Base-by-base conservation (phyloP, 306 rosid genomes). In the Glycyrrhiza uralensis region DNA sequence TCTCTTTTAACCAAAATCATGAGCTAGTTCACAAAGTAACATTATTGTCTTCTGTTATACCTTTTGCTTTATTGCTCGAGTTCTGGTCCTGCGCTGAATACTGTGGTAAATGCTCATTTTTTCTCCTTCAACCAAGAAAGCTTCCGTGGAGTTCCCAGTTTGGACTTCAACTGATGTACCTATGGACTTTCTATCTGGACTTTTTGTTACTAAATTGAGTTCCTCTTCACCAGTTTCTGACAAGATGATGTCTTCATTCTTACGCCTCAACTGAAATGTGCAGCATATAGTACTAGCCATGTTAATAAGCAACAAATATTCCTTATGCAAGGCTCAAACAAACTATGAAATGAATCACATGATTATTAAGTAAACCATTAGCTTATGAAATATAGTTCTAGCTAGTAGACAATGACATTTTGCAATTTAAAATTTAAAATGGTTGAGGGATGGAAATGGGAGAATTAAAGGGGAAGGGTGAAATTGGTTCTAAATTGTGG, bases 141-240 rank as follows among this genome's bases (percentile, higher is more conserved):
- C 83, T 70, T 84, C 89, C 1, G 61, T 66, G 0, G 96, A 90
- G 66, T 87, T 88, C 39, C 92, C 97, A 0, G 84, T 83, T 83
- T 86, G 96, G 63, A 80, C 98, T 77, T 93, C 92, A 66, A 90
- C 30, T 15, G 98, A 90, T 28, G 93, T 82, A 15, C 79, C 85
- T 61, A 67, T 33, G 41, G 98, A 90, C 63, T 86, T 87, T 60
- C 78, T 62, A 45, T 82, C 80, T 20, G 85, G 81, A 82, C 86
- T 88, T 80, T 75, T 74, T 20, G 35, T 49, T 49, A 67, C 87
- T 24, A 67, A 80, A 33, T 20, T 59, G 11, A 26, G 59, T 71
- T 82, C 74, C 62, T 83, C 71, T 60, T 80, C 44, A 24, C 28
- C 67, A 51, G 23, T 71, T 69, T 50, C 61, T 42, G 60, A 15